Base-by-base conservation (phyloP, 305 asterid species). In the Fraxinus ornus region DNA sequence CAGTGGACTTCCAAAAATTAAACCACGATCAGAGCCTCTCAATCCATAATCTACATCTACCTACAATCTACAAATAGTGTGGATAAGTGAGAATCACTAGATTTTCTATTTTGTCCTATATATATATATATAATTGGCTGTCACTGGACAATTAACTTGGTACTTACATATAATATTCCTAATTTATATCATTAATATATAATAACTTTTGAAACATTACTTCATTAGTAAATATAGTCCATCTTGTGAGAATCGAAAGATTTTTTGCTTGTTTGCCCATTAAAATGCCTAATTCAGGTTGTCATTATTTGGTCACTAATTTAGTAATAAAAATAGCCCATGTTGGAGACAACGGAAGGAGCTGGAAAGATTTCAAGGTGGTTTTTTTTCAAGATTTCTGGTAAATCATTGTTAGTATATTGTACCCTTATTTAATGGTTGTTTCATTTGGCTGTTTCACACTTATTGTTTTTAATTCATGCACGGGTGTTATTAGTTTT, bases 1-100 rank as follows among this genome's bases (percentile, higher is more conserved):
- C 73, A 12, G 47, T 9, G 76, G 66, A 39, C 33, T 76, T 81
- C 81, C 22, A 13, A 79, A 75, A 82, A 57, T 77, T 71, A 78
- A 22, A 44, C 73, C 22, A 78, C 6, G 19, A 35, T 77, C 37
- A 44, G 79, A 79, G 83, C 81, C 52, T 26, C 73, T 9, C 15
- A 49, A 62, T 76, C 57, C 81, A 66, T 36, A 81, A 39, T 10
- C 71, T 60, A 60, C 30, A 60, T 60, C 70, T 60, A 60, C 22
- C 30, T 60, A 21, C 30, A 60, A 21, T 60, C 70, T 22, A 62
- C 32, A 62, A 22, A 8, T 8, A 62, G 17, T 7, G 32, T 62
- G 32, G 71, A 62, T 21, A 62, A 24, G 71, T 22, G 32, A 62
- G 71, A 62, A 60, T 60, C 70, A 60, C 30, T 21, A 60, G 30